These are phyloP conservation scores for Batrachochytrium dendrobatidis DNA, from an alignment of 371 early-diverging fungal species.

Conservation along the genomic window DNA sequence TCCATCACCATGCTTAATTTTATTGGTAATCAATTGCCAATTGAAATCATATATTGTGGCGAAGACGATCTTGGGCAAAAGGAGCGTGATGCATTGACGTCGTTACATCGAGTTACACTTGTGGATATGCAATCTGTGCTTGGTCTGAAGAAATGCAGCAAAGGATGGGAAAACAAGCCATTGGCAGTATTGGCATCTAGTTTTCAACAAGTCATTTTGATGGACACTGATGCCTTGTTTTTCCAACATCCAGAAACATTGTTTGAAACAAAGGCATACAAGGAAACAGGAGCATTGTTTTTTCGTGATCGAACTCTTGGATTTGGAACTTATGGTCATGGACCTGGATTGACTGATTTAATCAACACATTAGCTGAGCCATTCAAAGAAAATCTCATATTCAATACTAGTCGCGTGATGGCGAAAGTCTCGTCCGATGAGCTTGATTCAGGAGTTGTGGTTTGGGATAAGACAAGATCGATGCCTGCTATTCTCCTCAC, in stretches of 20 bases:
- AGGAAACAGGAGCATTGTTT: constrained; percentile 50
- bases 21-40: constrained; percentile 54
- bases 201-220: constrained; percentile 55
- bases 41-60: constrained; percentile 62
- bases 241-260: constrained; percentile 51
- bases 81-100: constrained; percentile 9
- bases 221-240: constrained; percentile 67
- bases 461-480: constrained; percentile 22
- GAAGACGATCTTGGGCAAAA: constrained; percentile 44
- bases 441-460: constrained; percentile 36
- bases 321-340: no score
- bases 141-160: constrained; percentile 13
- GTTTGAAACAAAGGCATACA: constrained; percentile 50
- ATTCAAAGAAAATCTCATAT: background rate
- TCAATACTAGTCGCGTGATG: background rate
- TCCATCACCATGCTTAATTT: constrained; percentile 49
- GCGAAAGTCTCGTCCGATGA: no score
- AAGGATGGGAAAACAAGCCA: constrained; percentile 58
- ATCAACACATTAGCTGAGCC: constrained; percentile 6
- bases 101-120: constrained; percentile 35
- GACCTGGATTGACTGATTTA: constrained; percentile 3
- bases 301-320: constrained; percentile 47
- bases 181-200: constrained; percentile 59
- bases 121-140: constrained; percentile 18
- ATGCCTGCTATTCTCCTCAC: constrained; percentile 20